Base-by-base conservation (phyloP, 2,329 filamentous ascomycete genomes). In the Ceratocystis alfenasii region DNA sequence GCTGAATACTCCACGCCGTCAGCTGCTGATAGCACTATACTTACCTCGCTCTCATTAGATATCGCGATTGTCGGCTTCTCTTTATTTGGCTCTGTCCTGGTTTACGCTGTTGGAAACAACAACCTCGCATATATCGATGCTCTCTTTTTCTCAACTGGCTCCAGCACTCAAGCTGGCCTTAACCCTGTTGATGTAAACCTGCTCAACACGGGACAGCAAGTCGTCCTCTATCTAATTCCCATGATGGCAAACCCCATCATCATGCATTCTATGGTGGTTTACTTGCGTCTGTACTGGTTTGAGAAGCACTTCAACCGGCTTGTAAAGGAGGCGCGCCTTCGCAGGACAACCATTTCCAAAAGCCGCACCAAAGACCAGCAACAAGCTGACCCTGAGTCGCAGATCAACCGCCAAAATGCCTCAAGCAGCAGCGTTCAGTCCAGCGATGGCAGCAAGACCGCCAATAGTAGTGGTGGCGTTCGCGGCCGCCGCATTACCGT, bases 261-360 rank as follows among this genome's bases (percentile, higher is more conserved):
- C 60, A 87, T 96, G 71, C 86, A 95, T 72, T 84, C 88, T 1
- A 88, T 84, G 57, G 90, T 99, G 57, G 94, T 99, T 6, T 93
- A 96, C 71, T 81, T 97, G 15, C 88, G 94, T 30, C 79, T 99
- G 1, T 96, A 96, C 76, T 99, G 93, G 93, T 99, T 99, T 73
- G 92, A 99, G 76, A 96, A 95, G 75, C 85, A 92, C 6, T 97
- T 99, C 73, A 88, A 95, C 73, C 82, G 89, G 71, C 83, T 96
- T 69, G 91, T 88, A 15, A 81, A 81, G 44, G 89, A 95, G 71
- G 86, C 89, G 1, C 83, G 85, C 65, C 79, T 77, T 55, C 78
- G 86, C 64, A 84, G 92, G 65, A 80, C 81, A 65, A 87, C 82
- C 45, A 75, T 87, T n/a, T 78, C 88, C 72, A 76, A 84, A 76